Percentiles rank a stretch among this genome's conserved stretches.
Conservation (phyloP, 2,329 filamentous ascomycete genomes). For the Cercospora citrullina region DNA sequence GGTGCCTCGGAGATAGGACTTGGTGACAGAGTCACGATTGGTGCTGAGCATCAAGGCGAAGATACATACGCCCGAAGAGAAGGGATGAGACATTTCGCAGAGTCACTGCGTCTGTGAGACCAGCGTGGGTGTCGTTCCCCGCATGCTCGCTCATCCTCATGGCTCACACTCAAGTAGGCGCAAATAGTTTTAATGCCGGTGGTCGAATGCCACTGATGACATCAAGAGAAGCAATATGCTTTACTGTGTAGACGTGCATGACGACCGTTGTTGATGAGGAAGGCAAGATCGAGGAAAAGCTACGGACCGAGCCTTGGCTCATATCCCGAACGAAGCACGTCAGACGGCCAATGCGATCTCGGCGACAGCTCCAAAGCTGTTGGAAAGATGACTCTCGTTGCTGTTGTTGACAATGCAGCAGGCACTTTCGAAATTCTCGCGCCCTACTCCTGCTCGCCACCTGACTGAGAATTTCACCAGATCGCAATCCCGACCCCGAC, state of each 20-base stretch:
- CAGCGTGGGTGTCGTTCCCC: neutral
- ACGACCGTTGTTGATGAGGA: conserved; percentile 4
- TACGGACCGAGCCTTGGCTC: neutral
- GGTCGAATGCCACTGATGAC: neutral
- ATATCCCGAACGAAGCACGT: conserved; percentile 9
- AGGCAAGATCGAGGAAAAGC: neutral
- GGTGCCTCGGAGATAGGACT: neutral
- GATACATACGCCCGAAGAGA: neutral
- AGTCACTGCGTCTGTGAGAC: neutral
- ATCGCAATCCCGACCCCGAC: neutral
- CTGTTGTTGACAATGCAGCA: conserved; percentile 12
- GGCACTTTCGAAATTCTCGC: neutral
- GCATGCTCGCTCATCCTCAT: too few species aligned
- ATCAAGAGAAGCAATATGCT: neutral
- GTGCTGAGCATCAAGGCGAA: neutral
- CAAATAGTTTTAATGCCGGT: too few species aligned
- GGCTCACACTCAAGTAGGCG: too few species aligned
- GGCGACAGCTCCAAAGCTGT: conserved; percentile 8
- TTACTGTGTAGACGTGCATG: neutral
- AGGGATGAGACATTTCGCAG: neutral
- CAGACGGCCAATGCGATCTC: conserved; percentile 18
- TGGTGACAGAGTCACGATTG: neutral
- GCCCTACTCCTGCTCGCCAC: neutral
- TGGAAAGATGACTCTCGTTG: conserved; percentile 11
- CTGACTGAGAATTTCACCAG: neutral